Evolutionary conservation across 345 rosid species (phyloP).

Genomic region (Schrenkiella parvula): DNA sequence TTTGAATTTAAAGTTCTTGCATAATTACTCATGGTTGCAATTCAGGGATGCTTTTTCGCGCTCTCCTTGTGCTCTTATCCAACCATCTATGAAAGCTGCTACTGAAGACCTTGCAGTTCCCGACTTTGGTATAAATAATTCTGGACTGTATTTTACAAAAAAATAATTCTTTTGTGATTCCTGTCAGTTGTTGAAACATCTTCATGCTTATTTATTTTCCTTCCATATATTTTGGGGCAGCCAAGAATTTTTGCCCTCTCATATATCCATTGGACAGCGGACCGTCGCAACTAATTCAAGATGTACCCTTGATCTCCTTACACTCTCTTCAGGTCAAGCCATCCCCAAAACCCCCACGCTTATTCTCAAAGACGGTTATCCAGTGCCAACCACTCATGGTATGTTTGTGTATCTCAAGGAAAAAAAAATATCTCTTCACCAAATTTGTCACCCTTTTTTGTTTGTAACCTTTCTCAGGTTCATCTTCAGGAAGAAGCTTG

Average conservation of each 20-base stretch:
- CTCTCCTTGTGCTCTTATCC: slow-evolving; percentile 86
- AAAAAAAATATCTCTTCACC: neutral
- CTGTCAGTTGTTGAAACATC: slow-evolving; percentile 4
- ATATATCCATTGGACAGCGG: slow-evolving; percentile 82
- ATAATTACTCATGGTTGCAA: slow-evolving; percentile 22
- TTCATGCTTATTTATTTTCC: slow-evolving; percentile 16
- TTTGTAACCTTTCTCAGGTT: slow-evolving; percentile 50
- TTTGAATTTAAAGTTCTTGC: neutral
- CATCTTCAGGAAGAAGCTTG: slow-evolving; percentile 97
- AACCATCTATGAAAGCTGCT: slow-evolving; percentile 72
- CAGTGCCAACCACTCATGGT: slow-evolving; percentile 95
- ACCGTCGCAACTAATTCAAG: slow-evolving; percentile 56
- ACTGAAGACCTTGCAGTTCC: slow-evolving; percentile 53
- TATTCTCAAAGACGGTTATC: slow-evolving; percentile 81
- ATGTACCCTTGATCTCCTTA: slow-evolving; percentile 74
- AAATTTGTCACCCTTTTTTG: neutral
- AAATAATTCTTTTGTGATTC: neutral
- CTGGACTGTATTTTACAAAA: neutral
- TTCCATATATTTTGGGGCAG: slow-evolving; percentile 41
- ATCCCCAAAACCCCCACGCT: slow-evolving; percentile 74
- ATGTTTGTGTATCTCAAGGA: slow-evolving; percentile 21
- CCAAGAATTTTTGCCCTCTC: slow-evolving; percentile 72
- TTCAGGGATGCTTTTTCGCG: slow-evolving; percentile 90
- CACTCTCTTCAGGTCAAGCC: slow-evolving; percentile 92
- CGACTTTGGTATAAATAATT: slow-evolving; percentile 58